Evolutionary conservation across 2,329 filamentous ascomycete genomes (phyloP), one percentile per base, ranked within the genome.

Genomic region (Cytospora mali): DNA sequence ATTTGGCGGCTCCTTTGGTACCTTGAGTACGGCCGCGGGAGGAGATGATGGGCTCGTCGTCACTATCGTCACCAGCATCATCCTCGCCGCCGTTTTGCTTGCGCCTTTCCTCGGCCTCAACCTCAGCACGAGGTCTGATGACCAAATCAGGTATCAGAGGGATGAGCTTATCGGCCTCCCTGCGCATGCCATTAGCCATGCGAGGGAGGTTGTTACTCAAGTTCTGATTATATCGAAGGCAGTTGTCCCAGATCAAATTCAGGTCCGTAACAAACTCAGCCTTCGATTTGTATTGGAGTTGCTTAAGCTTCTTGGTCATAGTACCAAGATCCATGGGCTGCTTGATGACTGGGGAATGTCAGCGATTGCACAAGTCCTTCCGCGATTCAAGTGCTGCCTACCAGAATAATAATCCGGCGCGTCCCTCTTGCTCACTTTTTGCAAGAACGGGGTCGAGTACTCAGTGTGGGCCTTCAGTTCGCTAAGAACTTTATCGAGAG

Each of bases 21-120:
- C 86, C 91, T 18, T 93, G 91, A 74, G 94, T 97, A 51, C 95
- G 89, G 58, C 95, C 95, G 68, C 95, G 87, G 55, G 94, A 97
- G 62, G 95, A 95, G 91, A 98, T 98, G 72, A 99, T 98, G 10
- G 95, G 95, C 76, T 97, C 93, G 73, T 98, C 94, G 71, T 98
- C 94, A 69, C 93, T 97, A 75, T 97, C 94, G 64, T 97, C 94
- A 29, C 85, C 91, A 46, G 83, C 91, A 69, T 94, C 92, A 67
- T 92, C 87, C 65, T 92, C 90, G 52, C 89, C 89, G 56, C 95
- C 93, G 66, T 93, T 91, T 70, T 96, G 92, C 73, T 95, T 90
- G 66, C 93, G 85, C 59, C 94, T 86, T 75, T 90, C 88, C 69
- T 95, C 91, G 18, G 91, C 91, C 76, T 99, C 95, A 7, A 98